phyloP scores from a whole-genome alignment of 1,284 basidiomycete species.

The Ganoderma lingzhi region DNA sequence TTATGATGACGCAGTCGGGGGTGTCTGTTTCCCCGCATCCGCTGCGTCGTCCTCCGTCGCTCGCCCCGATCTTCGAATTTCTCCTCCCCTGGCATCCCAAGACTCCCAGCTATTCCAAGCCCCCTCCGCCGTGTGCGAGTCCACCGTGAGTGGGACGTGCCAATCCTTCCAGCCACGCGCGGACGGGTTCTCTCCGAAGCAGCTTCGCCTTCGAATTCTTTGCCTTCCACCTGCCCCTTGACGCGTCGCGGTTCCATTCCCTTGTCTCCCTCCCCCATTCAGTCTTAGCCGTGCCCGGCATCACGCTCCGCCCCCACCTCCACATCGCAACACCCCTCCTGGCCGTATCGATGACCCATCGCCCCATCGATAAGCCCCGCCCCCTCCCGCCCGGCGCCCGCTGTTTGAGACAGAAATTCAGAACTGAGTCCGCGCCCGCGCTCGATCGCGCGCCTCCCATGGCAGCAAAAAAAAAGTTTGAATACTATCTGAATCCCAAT shows the following conservation, averaged over 20 bases:
- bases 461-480: not conserved
- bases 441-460: no score
- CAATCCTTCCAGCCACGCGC: constrained; percentile 2
- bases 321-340: not conserved
- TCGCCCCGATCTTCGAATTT: constrained; percentile 11
- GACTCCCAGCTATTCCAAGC: not conserved
- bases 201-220: not conserved
- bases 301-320: not conserved
- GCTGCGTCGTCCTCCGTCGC: not conserved
- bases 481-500: not conserved
- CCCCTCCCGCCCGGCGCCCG: no score
- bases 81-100: not conserved
- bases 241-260: constrained; percentile 2
- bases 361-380: constrained; percentile 23
- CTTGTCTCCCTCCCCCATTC: not conserved
- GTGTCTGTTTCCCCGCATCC: constrained; percentile 31
- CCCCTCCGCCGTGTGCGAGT: not conserved
- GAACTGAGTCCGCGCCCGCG: not conserved
- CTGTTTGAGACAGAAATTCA: not conserved
- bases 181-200: not conserved
- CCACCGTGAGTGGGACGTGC: not conserved
- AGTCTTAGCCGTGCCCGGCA: constrained; percentile 10
- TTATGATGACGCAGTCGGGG: constrained; percentile 29
- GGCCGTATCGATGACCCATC: not conserved
- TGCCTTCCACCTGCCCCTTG: not conserved